A percentile compares a stretch with the other conserved stretches of the same genome.
phyloP scores from a whole-genome alignment of 2,329 filamentous ascomycete species.

The Microsporum audouinii region DNA sequence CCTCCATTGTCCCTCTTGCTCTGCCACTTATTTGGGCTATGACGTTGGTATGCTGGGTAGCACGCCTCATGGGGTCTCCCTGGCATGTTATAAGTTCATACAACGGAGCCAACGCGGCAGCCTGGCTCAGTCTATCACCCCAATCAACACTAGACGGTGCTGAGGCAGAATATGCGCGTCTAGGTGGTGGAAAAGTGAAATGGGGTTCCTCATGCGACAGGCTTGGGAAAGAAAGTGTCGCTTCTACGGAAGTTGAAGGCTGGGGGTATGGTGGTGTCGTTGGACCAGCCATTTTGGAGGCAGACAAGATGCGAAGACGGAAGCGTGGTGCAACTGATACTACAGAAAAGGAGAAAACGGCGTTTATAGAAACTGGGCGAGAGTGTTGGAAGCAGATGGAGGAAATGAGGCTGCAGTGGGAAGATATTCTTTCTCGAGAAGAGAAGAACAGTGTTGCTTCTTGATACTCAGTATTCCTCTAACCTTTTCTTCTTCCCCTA shows the following conservation, averaged over 20 bases:
- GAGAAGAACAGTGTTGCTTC: constrained; percentile 13
- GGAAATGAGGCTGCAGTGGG: constrained; percentile 31
- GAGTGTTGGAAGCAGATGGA: constrained; percentile 35
- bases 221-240: constrained; percentile 49
- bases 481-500: not conserved
- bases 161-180: constrained; percentile 42
- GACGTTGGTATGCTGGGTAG: constrained; percentile 55
- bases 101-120: constrained; percentile 60
- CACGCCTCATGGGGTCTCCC: constrained; percentile 67
- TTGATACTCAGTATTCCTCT: not conserved
- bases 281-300: constrained; percentile 40
- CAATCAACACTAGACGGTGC: constrained; percentile 35
- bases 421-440: constrained; percentile 27
- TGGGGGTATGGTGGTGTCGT: constrained; percentile 59
- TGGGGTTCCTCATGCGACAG: constrained; percentile 69
- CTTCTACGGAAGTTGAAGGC: constrained; percentile 71
- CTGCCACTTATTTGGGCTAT: constrained; percentile 60
- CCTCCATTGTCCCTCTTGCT: constrained; percentile 65
- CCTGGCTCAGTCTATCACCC: constrained; percentile 64
- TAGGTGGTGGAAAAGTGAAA: constrained; percentile 54
- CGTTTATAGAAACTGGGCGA: constrained; percentile 32
- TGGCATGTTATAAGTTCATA: constrained; percentile 79
- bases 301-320: constrained; percentile 44
- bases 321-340: constrained; percentile 47
- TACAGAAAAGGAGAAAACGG: constrained; percentile 35